A percentile compares a stretch with the other conserved stretches of the same genome.
phyloP scores from a whole-genome alignment of 2,329 filamentous ascomycete species.

The Sphaerulina vaccinii region DNA sequence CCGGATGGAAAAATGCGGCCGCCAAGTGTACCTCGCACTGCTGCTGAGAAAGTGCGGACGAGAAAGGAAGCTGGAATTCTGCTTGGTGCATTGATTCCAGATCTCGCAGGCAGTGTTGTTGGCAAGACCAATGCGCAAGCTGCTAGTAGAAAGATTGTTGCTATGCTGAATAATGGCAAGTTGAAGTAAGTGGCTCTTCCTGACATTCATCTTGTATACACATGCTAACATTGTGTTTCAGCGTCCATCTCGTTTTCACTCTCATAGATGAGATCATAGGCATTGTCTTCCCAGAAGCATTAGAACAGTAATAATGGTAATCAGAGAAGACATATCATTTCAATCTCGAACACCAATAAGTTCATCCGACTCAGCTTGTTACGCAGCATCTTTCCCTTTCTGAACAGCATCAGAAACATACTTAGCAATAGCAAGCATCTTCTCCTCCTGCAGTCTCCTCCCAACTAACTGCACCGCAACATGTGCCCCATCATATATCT shows the following conservation, averaged over 20 bases:
- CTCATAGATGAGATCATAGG: slow-evolving; percentile 50
- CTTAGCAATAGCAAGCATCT: slow-evolving; percentile 40
- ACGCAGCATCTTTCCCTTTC: no score
- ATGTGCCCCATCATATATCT: slow-evolving; percentile 40
- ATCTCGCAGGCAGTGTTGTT: slow-evolving; percentile 89
- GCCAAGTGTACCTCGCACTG: slow-evolving; percentile 57
- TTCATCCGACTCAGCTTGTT: no score
- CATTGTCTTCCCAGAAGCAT: slow-evolving; percentile 43
- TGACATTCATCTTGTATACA: background rate
- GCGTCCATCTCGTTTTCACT: slow-evolving; percentile 52
- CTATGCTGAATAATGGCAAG: slow-evolving; percentile 84
- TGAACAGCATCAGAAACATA: slow-evolving; percentile 32
- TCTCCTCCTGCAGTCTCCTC: slow-evolving; percentile 39
- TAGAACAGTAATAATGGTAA: slow-evolving; percentile 24
- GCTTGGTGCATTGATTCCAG: slow-evolving; percentile 84
- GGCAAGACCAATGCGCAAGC: slow-evolving; percentile 87
- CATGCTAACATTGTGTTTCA: slow-evolving; percentile 33
- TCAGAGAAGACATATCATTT: no score
- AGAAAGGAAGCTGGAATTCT: slow-evolving; percentile 85
- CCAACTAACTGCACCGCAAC: slow-evolving; percentile 40
- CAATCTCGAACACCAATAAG: no score
- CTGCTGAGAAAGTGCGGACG: slow-evolving; percentile 73
- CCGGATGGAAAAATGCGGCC: slow-evolving; percentile 62
- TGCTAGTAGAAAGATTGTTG: slow-evolving; percentile 84
- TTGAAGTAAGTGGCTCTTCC: slow-evolving; percentile 67